Conservation (phyloP, 1,284 basidiomycete species). For the Singerocomus inundabilis region DNA sequence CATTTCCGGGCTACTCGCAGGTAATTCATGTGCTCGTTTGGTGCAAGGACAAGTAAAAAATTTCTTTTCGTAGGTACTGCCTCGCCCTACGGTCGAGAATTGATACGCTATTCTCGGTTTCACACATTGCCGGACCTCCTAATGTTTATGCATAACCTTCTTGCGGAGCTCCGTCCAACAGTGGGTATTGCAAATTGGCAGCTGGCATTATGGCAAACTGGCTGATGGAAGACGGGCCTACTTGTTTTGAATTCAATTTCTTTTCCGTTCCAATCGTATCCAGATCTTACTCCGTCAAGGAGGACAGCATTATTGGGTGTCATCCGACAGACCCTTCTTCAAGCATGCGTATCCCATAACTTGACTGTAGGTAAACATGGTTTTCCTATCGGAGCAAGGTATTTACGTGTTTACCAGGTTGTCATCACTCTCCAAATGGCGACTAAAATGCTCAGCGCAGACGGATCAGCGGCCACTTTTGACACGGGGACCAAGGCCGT, state of each 20-base stretch:
- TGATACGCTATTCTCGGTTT: conserved; percentile 35
- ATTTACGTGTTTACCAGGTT: conserved; percentile 41
- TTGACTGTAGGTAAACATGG: conserved; percentile 45
- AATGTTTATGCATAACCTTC: conserved; percentile 56
- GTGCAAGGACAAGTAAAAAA: conserved; percentile 2
- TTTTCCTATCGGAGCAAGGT: not conserved
- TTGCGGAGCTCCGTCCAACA: conserved; percentile 43
- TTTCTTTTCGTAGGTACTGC: conserved; percentile 25
- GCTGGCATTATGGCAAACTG: conserved; percentile 10
- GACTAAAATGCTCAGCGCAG: conserved; percentile 60
- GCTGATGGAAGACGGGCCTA: conserved; percentile 43
- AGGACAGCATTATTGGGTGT: conserved; percentile 47
- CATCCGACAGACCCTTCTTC: conserved; percentile 52
- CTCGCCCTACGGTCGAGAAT: conserved; percentile 18
- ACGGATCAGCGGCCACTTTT: conserved; percentile 62
- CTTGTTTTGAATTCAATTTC: conserved; percentile 66
- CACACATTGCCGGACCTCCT: conserved; percentile 55
- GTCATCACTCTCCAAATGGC: conserved; percentile 66
- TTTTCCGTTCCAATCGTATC: conserved; percentile 57
- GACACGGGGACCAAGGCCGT: conserved; percentile 60
- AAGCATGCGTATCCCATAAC: conserved; percentile 45
- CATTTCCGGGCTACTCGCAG: conserved; percentile 42
- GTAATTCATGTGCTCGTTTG: conserved; percentile 34
- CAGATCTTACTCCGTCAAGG: conserved; percentile 37
- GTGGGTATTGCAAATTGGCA: conserved; percentile 37